A percentile compares a stretch with the other conserved stretches of the same genome.
Conservation (phyloP, 176 grass and related monocot genomes). For the Carex parvula region DNA sequence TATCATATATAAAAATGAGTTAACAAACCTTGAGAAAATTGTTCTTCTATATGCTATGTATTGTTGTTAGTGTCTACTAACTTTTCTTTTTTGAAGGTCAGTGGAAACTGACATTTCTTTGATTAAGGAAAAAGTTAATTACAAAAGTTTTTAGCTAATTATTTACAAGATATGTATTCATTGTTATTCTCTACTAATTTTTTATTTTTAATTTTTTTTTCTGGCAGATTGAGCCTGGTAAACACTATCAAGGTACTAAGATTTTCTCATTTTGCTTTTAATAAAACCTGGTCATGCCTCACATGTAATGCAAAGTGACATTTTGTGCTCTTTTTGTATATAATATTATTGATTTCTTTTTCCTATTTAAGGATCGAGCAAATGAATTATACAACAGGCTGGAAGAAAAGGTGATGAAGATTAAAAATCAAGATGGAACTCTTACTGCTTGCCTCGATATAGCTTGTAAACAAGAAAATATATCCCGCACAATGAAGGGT, state of each 20-base stretch:
- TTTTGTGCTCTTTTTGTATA: background rate
- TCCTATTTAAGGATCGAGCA: constrained; percentile 47
- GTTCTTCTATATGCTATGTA: too few species aligned
- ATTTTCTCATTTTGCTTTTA: background rate
- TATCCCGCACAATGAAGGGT: constrained; percentile 75
- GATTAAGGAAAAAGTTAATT: too few species aligned
- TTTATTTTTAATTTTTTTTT: background rate
- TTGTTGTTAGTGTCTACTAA: too few species aligned
- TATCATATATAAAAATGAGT: background rate
- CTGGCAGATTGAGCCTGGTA: constrained; percentile 60
- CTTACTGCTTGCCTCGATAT: constrained; percentile 71
- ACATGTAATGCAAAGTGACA: background rate
- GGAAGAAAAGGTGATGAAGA: constrained; percentile 60
- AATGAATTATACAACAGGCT: constrained; percentile 77
- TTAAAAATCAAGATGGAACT: constrained; percentile 71
- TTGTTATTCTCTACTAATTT: background rate
- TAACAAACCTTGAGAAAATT: too few species aligned
- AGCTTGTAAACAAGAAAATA: constrained; percentile 73
- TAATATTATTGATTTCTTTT: background rate
- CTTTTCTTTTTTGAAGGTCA: too few species aligned
- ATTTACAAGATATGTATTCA: too few species aligned
- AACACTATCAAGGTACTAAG: constrained; percentile 57
- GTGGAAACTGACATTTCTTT: too few species aligned
- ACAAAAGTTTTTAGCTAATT: too few species aligned
- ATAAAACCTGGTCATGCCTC: background rate